These are phyloP conservation scores for Phymatotrichopsis omnivora DNA, from an alignment of 2,329 filamentous ascomycete species.

Conservation along the genomic window DNA sequence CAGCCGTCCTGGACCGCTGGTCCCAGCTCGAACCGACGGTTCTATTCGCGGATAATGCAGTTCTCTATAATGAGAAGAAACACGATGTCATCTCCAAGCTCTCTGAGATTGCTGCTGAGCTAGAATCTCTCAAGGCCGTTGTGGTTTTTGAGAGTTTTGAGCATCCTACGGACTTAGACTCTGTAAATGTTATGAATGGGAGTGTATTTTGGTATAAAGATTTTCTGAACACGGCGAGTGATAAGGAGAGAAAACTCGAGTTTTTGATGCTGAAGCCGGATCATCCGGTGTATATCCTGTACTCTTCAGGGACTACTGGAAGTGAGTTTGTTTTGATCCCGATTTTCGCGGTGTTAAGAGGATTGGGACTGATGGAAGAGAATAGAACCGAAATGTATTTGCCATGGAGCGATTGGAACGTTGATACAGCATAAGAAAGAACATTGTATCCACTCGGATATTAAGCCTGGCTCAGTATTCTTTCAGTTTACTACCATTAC, in stretches of 20 bases:
- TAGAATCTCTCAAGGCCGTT: conserved; percentile 58
- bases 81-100: conserved; percentile 75
- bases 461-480: conserved; percentile 40
- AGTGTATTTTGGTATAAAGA: conserved; percentile 37
- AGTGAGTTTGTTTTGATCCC: conserved; percentile 26
- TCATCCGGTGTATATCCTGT: conserved; percentile 87
- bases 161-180: conserved; percentile 35
- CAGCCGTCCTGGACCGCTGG: conserved; percentile 78
- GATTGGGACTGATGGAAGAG: conserved; percentile 19
- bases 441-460: conserved; percentile 75
- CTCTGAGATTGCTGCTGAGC: conserved; percentile 57
- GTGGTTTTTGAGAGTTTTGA: conserved; percentile 62
- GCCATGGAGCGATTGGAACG: conserved; percentile 82
- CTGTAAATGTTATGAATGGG: conserved; percentile 35
- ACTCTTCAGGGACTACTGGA: conserved; percentile 82
- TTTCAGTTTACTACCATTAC: conserved; percentile 32
- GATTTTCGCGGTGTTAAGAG: neutral
- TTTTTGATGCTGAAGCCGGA: conserved; percentile 76
- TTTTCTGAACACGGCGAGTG: conserved; percentile 35
- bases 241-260: conserved; percentile 35
- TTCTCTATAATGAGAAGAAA: conserved; percentile 81
- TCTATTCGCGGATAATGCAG: conserved; percentile 78
- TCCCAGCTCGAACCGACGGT: conserved; percentile 74
- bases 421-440: conserved; percentile 97
- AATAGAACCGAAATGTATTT: conserved; percentile 71